Conservation (phyloP, 1,284 basidiomycete species). For the Entoloma clypeatum region DNA sequence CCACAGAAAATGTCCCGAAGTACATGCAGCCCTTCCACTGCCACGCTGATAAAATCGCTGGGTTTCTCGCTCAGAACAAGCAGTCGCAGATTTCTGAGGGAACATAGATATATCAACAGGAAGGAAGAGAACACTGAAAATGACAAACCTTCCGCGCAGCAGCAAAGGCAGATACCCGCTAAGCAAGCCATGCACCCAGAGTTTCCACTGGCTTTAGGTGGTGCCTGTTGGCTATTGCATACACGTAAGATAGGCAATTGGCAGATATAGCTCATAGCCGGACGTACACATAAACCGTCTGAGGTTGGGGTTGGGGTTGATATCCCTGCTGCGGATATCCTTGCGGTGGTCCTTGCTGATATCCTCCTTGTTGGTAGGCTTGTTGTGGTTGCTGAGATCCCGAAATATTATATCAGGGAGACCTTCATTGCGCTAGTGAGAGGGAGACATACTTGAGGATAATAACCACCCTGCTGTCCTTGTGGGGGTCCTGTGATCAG, state of each 20-base stretch:
- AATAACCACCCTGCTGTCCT: conserved; percentile 67
- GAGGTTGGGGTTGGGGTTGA: conserved; percentile 66
- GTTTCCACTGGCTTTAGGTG: conserved; percentile 39
- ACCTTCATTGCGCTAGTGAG: background rate
- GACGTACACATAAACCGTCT: conserved; percentile 73
- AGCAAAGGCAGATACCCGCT: conserved; percentile 69
- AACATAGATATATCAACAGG: conserved; percentile 10
- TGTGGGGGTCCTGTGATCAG: conserved; percentile 47
- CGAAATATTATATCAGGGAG: background rate
- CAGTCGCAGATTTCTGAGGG: conserved; percentile 68
- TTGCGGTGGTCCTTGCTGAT: conserved; percentile 30
- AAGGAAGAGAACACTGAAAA: conserved; percentile 11
- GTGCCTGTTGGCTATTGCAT: conserved; percentile 43
- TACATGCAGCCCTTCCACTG: no score
- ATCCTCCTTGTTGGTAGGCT: conserved; percentile 45
- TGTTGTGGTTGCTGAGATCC: conserved; percentile 56
- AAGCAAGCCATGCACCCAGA: conserved; percentile 65
- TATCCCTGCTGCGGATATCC: conserved; percentile 49
- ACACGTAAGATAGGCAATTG: background rate
- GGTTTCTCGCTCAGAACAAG: conserved; percentile 43
- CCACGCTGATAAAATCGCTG: no score
- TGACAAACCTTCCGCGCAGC: conserved; percentile 69
- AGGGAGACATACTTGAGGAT: conserved; percentile 52
- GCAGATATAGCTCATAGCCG: conserved; percentile 8
- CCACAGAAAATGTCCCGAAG: conserved; percentile 6